A percentile compares a stretch with the other conserved stretches of the same genome.
Evolutionary conservation across 2,329 filamentous ascomycete genomes (phyloP).

Genomic region (Exophiala viscosa): DNA sequence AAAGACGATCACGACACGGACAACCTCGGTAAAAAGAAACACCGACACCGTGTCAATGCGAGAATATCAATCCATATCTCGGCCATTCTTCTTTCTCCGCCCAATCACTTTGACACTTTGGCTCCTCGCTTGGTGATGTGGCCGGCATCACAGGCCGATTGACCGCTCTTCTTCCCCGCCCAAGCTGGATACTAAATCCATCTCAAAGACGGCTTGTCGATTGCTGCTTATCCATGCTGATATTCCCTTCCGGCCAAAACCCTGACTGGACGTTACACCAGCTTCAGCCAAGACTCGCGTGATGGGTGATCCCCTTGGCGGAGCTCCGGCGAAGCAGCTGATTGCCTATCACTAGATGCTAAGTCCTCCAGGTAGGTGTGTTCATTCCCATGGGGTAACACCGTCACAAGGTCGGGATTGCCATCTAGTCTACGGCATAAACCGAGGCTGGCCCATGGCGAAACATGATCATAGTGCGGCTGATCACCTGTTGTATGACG

Average conservation of each 20-base stretch:
- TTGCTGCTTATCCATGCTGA: not conserved
- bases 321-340: too few relatives aligned
- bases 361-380: not conserved
- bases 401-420: too few relatives aligned
- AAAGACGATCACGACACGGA: not conserved
- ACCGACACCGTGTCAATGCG: constrained; percentile 6
- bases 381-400: not conserved
- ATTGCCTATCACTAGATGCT: not conserved
- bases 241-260: not conserved
- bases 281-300: not conserved
- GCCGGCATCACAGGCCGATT: not conserved
- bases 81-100: constrained; percentile 20
- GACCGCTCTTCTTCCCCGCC: not conserved
- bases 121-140: not conserved
- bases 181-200: not conserved
- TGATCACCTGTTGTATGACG: not conserved
- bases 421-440: too few relatives aligned
- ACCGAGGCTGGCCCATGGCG: too few relatives aligned
- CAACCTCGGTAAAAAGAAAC: constrained; percentile 13
- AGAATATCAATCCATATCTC: not conserved
- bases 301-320: too few relatives aligned
- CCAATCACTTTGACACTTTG: not conserved
- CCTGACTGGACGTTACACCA: not conserved
- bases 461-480: too few relatives aligned
- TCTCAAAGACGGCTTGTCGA: not conserved